phyloP scores from a whole-genome alignment of 2,329 filamentous ascomycete species.

The Fusarium setosum region DNA sequence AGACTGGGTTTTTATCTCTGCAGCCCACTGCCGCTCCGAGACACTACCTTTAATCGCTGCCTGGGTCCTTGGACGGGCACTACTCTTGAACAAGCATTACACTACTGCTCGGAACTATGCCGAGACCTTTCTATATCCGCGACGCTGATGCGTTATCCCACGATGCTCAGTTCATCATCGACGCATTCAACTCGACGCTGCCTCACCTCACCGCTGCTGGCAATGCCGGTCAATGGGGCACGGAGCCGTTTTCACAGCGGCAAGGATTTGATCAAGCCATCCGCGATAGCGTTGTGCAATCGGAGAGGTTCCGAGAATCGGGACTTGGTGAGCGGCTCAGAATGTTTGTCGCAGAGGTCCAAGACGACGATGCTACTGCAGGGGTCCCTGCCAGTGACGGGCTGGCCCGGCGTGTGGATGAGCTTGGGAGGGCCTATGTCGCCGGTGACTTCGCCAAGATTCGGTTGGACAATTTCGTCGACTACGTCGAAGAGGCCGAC shows the following conservation, averaged over 20 bases:
- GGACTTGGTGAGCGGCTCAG: conserved; percentile 39
- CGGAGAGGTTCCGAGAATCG: conserved; percentile 38
- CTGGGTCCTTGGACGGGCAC: neutral
- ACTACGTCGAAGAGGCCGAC: conserved; percentile 21
- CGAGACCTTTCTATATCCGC: conserved; percentile 38
- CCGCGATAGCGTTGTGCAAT: conserved; percentile 34
- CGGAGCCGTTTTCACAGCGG: conserved; percentile 39
- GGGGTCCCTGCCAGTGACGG: conserved; percentile 2
- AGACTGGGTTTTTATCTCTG: conserved; percentile 1
- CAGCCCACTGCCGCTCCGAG: neutral
- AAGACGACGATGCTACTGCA: conserved; percentile 17
- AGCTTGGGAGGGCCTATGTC: conserved; percentile 20
- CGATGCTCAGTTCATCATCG: conserved; percentile 45
- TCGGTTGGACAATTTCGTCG: conserved; percentile 11
- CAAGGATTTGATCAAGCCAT: conserved; percentile 37
- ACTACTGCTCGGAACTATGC: conserved; percentile 23
- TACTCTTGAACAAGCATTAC: no score
- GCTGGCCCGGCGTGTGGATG: conserved; percentile 30
- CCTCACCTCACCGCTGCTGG: conserved; percentile 42
- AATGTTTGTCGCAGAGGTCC: conserved; percentile 44
- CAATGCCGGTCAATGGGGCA: conserved; percentile 45
- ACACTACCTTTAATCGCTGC: neutral
- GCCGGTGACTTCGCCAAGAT: conserved; percentile 12
- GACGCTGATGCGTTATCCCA: conserved; percentile 32
- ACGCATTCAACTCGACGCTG: conserved; percentile 46